Evolutionary conservation across 176 grass and related monocot genomes (phyloP), one percentile per base, ranked within the genome.

Genomic region (Oryza brachyantha): DNA sequence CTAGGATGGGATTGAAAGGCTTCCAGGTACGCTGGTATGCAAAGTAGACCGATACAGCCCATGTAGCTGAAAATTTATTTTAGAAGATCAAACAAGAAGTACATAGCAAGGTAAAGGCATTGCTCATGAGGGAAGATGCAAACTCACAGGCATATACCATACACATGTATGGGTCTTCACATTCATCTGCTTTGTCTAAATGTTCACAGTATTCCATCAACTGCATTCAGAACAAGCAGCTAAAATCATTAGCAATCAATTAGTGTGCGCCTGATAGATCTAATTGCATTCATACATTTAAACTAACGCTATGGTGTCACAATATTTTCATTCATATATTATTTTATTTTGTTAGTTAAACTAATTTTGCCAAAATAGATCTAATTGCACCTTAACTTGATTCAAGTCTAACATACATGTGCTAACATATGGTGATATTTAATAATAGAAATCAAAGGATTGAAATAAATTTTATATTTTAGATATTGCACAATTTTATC

Each of bases 1-100:
- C 96, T 21, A 99, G 88, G 70, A 99, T 99, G 0, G 96, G 92
- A 87, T 99, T 99, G 76, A 99, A 99, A 63, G 96, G 96, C 42
- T 99, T 99, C 96, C 96, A 99, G 19, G 90, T 57, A 75, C 96
- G 88, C 7, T 99, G 96, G 74, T 83, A 91, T 7, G 84, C 86
- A 70, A 76, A 93, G 76, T 99, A 96, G 73, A 78, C 77, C 2
- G 96, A 99, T 73, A 99, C 80, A 86, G 93, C 92, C 96, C 96
- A 99, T 72, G 92, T 81, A 81, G 96, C 96, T 99, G 84, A 65
- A 93, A 80, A 87, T 52, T 65, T 46, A 39, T 21, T 58, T 61
- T 75, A 61, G 72, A 67, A 72, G 43, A 61, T 84, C 42, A 82
- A 66, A 64, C 29, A 81, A 66, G 31, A 59, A 78, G 37, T 61